Evolutionary conservation across 2,329 filamentous ascomycete species (phyloP), one percentile per base, ranked within the genome.

Genomic region (Claviceps humidiphila): DNA sequence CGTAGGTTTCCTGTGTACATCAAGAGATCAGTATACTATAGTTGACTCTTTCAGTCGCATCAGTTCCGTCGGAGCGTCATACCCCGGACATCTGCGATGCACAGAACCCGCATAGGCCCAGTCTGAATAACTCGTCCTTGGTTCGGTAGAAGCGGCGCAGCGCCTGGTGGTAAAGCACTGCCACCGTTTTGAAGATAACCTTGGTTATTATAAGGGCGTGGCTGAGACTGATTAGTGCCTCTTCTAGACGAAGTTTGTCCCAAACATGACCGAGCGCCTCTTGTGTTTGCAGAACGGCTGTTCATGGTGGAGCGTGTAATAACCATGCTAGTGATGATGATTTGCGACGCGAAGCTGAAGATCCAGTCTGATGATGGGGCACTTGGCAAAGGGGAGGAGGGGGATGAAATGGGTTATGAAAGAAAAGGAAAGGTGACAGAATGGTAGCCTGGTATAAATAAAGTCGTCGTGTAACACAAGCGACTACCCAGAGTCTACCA

Each of bases 1-100:
- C 85, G 83, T 60, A 98, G 76, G 69, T 97, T 96, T 70, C 93
- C 93, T 98, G 60, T 37, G 13, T n/a, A n/a, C 20, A 24, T 22
- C 11, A 47, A 47, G 20, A 52, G n/a, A 26, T 51, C 17, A 54
- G 46, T 37, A 13, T 26, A 44, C 24, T 26, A 41, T 17, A 20
- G 13, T 40, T 26, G 5, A 22, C 13, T 24, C 20, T 20, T 26
- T 46, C 9, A 16, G 38, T 46, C 34, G 7, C 24, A 41, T 38
- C 39, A 39, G 8, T 3, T 24, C 7, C 22, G 14, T 11, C n/a
- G 30, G 24, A 6, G 17, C 20, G 42, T 37, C 48, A 22, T 53
- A 85, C 82, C 82, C 80, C 82, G 76, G 63, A 86, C 82, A 68
- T 86, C 82, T 57, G 82, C 82, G 66, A 86, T 81, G 66, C 82